Evolutionary conservation across 257 asterid genomes (phyloP).

Genomic region (Phtheirospermum japonicum): DNA sequence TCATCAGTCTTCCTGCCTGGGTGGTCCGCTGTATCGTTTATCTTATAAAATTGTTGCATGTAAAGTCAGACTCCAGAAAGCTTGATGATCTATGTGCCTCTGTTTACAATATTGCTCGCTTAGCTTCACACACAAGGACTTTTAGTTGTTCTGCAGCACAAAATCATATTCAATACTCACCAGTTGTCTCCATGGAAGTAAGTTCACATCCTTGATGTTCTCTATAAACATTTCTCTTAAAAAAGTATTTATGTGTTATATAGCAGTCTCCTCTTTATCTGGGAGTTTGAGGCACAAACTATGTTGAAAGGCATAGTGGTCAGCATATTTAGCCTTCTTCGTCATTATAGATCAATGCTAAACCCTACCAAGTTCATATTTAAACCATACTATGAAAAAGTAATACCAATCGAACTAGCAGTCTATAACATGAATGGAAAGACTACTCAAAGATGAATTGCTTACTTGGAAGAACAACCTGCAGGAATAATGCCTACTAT

Average conservation of each 20-base stretch:
- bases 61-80: conserved; percentile 44
- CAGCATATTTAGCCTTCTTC: conserved; percentile 14
- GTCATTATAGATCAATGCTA: conserved; percentile 11
- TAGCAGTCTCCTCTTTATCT: conserved; percentile 18
- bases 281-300: conserved; percentile 20
- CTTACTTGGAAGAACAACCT: conserved; percentile 7
- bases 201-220: conserved; percentile 26
- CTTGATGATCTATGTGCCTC: conserved; percentile 39
- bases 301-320: conserved; percentile 8
- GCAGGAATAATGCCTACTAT: neutral
- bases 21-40: conserved; percentile 33
- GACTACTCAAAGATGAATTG: conserved; percentile 18
- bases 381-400: neutral
- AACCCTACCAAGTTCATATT: conserved; percentile 7
- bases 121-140: conserved; percentile 63
- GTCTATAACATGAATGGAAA: conserved; percentile 3
- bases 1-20: conserved; percentile 56
- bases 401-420: conserved; percentile 12
- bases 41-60: conserved; percentile 40
- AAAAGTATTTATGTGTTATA: conserved; percentile 5
- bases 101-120: conserved; percentile 41
- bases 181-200: conserved; percentile 70
- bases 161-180: conserved; percentile 65
- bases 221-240: conserved; percentile 5
- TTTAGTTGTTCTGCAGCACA: conserved; percentile 75